A percentile compares a stretch with the other conserved stretches of the same genome.
Conservation (phyloP, 371 early-diverging fungal genomes). For the Mortierella sp. region DNA sequence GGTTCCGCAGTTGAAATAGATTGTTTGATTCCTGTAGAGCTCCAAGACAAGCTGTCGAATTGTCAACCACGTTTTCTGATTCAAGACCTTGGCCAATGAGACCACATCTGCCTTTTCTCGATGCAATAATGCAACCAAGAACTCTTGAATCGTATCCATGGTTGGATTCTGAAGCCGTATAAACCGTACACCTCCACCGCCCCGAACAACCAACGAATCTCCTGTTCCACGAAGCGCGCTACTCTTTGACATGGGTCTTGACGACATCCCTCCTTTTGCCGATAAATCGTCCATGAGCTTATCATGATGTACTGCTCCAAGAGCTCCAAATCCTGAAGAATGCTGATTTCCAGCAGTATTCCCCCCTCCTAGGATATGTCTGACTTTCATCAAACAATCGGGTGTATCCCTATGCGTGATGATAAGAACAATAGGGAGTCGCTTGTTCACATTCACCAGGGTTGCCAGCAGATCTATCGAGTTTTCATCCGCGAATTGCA, state of each 20-base stretch:
- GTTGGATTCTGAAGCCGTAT: slow-evolving; percentile 33
- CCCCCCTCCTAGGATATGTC: slow-evolving; percentile 49
- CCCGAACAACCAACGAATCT: slow-evolving; percentile 35
- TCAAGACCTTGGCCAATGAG: slow-evolving; percentile 39
- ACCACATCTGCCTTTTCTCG: slow-evolving; percentile 21
- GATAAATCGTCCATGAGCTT: slow-evolving; percentile 11
- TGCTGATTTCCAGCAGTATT: slow-evolving; percentile 20
- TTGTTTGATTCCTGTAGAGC: slow-evolving; percentile 33
- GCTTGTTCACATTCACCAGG: slow-evolving; percentile 50
- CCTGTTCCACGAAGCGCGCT: slow-evolving; percentile 23
- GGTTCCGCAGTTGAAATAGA: slow-evolving; percentile 28
- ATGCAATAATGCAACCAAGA: slow-evolving; percentile 24
- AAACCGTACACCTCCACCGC: slow-evolving; percentile 45
- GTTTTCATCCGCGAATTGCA: slow-evolving; percentile 51
- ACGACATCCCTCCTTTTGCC: slow-evolving; percentile 3
- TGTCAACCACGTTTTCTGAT: slow-evolving; percentile 42
- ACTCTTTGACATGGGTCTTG: slow-evolving; percentile 10
- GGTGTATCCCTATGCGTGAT: slow-evolving; percentile 46
- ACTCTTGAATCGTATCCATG: slow-evolving; percentile 31
- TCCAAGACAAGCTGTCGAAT: slow-evolving; percentile 51
- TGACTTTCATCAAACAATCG: slow-evolving; percentile 48
- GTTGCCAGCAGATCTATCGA: slow-evolving; percentile 48
- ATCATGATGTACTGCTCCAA: slow-evolving; percentile 32
- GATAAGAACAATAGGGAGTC: slow-evolving; percentile 51
- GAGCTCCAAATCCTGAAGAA: slow-evolving; percentile 17